phyloP scores from a whole-genome alignment of 1,284 basidiomycete genomes.

The Ceratobasidium sp. region DNA sequence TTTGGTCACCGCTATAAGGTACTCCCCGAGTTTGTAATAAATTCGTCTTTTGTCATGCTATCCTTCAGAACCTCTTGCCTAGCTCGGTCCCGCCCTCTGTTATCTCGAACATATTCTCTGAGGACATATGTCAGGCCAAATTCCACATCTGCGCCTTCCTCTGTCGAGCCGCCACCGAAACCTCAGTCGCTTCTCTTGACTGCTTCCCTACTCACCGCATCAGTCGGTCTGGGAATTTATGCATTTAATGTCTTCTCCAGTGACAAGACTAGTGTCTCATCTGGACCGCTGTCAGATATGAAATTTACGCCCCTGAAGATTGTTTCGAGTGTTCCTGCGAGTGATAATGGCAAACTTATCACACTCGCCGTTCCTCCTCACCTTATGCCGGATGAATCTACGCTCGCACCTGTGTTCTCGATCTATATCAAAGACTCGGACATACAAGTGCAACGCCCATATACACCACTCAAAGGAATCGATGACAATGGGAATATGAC shows the following conservation, averaged over 20 bases:
- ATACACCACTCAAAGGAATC: constrained; percentile 77
- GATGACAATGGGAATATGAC: constrained; percentile 66
- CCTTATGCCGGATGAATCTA: constrained; percentile 47
- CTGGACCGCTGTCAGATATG: constrained; percentile 57
- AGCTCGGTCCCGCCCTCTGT: neutral
- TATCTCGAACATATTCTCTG: neutral
- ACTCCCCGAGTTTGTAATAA: neutral
- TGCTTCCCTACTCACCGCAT: constrained; percentile 1
- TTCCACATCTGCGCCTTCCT: neutral
- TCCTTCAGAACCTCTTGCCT: constrained; percentile 10
- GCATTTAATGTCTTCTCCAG: neutral
- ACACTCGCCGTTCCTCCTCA: constrained; percentile 63
- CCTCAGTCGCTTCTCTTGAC: constrained; percentile 8
- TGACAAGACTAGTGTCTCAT: constrained; percentile 28
- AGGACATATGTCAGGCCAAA: neutral
- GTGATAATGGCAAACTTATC: constrained; percentile 65
- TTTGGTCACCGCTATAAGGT: neutral
- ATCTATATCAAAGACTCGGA: constrained; percentile 84
- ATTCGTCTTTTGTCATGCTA: constrained; percentile 14
- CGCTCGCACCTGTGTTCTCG: constrained; percentile 66
- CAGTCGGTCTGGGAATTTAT: constrained; percentile 28
- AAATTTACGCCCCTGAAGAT: constrained; percentile 71
- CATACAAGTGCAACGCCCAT: constrained; percentile 86
- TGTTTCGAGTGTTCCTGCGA: constrained; percentile 57
- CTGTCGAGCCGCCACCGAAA: neutral